A percentile compares a stretch with the other conserved stretches of the same genome.
These are phyloP conservation scores for Candida silvicultrix DNA, from an alignment of 805 yeast genomes.

Conservation along the genomic window DNA sequence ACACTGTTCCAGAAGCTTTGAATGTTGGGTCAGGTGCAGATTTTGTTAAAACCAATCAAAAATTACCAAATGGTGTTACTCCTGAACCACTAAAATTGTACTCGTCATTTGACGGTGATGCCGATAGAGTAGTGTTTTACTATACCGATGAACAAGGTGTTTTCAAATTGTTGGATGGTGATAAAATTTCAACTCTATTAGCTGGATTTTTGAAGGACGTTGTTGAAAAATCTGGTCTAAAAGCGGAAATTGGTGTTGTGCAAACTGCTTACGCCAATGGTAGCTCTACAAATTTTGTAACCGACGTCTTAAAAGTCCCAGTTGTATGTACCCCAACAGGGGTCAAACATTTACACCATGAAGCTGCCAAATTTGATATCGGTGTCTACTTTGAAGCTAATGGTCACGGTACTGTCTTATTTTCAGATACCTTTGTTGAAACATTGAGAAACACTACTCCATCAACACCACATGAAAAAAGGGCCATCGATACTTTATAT, in stretches of 20 bases:
- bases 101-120: slow-evolving; percentile 95
- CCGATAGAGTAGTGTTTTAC: slow-evolving; percentile 88
- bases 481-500: slow-evolving; percentile 48
- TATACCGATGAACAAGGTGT: slow-evolving; percentile 32
- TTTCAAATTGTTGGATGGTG: slow-evolving; percentile 79
- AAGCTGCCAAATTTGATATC: slow-evolving; percentile 77
- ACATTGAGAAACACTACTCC: slow-evolving; percentile 33
- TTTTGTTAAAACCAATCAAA: slow-evolving; percentile 85
- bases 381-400: slow-evolving; percentile 98
- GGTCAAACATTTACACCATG: slow-evolving; percentile 91
- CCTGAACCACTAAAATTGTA: slow-evolving; percentile 45
- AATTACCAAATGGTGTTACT: slow-evolving; percentile 55
- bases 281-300: slow-evolving; percentile 69
- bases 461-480: slow-evolving; percentile 34
- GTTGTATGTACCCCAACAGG: slow-evolving; percentile 92
- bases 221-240: slow-evolving; percentile 36
- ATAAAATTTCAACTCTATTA: slow-evolving; percentile 80
- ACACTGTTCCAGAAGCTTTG: slow-evolving; percentile 46
- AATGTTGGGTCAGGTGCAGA: slow-evolving; percentile 93
- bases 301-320: slow-evolving; percentile 57
- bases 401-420: slow-evolving; percentile 97
- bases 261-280: slow-evolving; percentile 99
- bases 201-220: slow-evolving; percentile 60
- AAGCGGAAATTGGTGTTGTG: slow-evolving; percentile 64
- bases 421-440: slow-evolving; percentile 46